These are phyloP conservation scores for Penicillium soppii DNA, from an alignment of 495 filamentous ascomycete species.

Conservation along the genomic window DNA sequence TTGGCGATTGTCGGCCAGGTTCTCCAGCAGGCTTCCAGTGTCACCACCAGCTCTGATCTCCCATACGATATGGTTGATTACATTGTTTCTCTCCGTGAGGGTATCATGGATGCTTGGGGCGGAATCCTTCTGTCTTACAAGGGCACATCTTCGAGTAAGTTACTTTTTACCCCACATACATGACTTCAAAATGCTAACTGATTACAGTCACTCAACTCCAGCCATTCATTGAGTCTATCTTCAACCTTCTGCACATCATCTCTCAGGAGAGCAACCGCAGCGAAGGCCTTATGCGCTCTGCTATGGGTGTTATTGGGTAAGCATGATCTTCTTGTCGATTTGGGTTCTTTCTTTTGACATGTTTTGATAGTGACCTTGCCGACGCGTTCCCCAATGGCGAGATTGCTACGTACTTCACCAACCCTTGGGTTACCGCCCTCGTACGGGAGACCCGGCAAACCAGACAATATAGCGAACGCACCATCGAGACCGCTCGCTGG, in stretches of 20 bases:
- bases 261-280: constrained; percentile 80
- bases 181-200: constrained; percentile 10
- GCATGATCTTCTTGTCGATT: constrained; percentile 24
- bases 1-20: constrained; percentile 89
- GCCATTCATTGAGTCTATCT: constrained; percentile 82
- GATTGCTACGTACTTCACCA: constrained; percentile 75
- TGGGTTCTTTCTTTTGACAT: constrained; percentile 31
- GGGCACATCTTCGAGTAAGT: constrained; percentile 51
- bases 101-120: constrained; percentile 99
- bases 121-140: constrained; percentile 94
- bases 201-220: constrained; percentile 63
- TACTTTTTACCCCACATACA: not conserved
- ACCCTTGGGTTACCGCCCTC: constrained; percentile 84
- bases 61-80: constrained; percentile 93
- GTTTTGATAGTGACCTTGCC: constrained; percentile 72
- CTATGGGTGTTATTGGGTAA: constrained; percentile 96
- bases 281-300: constrained; percentile 84
- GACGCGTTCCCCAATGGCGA: constrained; percentile 92
- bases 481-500: constrained; percentile 94
- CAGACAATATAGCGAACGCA: constrained; percentile 77
- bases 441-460: constrained; percentile 85
- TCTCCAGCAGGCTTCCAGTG: constrained; percentile 83
- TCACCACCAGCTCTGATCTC: constrained; percentile 68
- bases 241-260: constrained; percentile 81
- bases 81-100: constrained; percentile 88